Base-by-base conservation (phyloP, 1,139 yeast genomes). In the Nakaseomyces nivariensis region DNA sequence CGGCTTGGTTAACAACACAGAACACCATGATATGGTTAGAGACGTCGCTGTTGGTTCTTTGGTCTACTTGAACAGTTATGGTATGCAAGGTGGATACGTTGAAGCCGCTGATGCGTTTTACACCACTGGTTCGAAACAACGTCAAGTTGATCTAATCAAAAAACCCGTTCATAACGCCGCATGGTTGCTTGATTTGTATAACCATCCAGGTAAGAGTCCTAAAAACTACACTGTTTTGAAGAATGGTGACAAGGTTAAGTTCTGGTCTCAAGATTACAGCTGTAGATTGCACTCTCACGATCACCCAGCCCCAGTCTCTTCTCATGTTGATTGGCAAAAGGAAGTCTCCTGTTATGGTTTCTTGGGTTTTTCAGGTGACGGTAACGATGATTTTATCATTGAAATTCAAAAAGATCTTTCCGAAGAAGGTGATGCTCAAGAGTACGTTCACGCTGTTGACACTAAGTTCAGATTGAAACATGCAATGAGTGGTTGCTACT, bases 261-360 rank as follows among this genome's bases (percentile, higher is more conserved):
- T 94, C 62, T 72, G 71, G 60, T 98, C 94, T 69, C 65, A 73
- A 46, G 65, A 71, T 49, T 80, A 96, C 27, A 74, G 76, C 49
- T 81, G 92, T 66, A 81, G 98, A 72, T 77, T 94, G 63, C 98
- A 94, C 69, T 86, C 97, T 29, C 98, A 94, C 66, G 97, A 92
- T 67, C 86, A 87, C 66, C 84, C 94, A 65, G 90, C 97, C 27
- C 95, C 97, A 22, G 95, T 90, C 29, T 76, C 90, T 54, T 90
- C 84, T 65, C 82, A 83, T 59, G 58, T 62, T 42, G 98, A 92
- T 64, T 94, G 97, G 95, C 95, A 89, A 71, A 87, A 87, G 69
- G 99, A 94, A 72, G 95, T 81, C 29, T 81, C 95, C 17, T 81
- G 88, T 67, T 94, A 94, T 65, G 99, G 99, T 22, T 86, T 70